Percentiles rank a stretch among this genome's conserved stretches.
phyloP scores from a whole-genome alignment of 345 rosid species.

The Citrus mangshanensis region DNA sequence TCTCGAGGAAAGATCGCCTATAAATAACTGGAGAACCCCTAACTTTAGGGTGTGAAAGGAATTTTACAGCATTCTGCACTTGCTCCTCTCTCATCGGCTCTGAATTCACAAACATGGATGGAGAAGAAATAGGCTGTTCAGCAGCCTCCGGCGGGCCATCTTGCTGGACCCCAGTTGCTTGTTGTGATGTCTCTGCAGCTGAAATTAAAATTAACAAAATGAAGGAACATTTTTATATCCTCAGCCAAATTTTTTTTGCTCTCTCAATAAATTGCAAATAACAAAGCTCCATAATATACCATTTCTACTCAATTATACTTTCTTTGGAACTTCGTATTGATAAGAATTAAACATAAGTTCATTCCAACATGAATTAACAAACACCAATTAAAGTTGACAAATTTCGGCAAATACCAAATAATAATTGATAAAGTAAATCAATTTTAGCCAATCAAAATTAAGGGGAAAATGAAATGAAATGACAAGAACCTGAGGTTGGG shows the following conservation, averaged over 20 bases:
- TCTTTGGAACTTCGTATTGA: background rate
- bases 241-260: background rate
- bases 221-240: background rate
- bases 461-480: background rate
- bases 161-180: conserved; percentile 48
- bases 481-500: conserved; percentile 30
- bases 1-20: conserved; percentile 92
- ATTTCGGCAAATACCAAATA: background rate
- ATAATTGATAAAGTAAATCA: background rate
- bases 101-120: conserved; percentile 79
- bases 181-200: conserved; percentile 43
- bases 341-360: background rate
- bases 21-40: conserved; percentile 87
- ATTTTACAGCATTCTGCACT: conserved; percentile 88
- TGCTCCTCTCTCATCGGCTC: conserved; percentile 96
- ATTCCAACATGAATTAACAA: background rate
- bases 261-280: background rate
- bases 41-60: conserved; percentile 94
- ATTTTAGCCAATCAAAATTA: background rate
- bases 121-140: conserved; percentile 31
- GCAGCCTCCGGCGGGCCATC: conserved; percentile 38
- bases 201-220: background rate
- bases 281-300: too few relatives aligned
- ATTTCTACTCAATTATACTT: background rate
- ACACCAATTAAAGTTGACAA: background rate